Base-by-base conservation (phyloP, 2,329 filamentous ascomycete genomes). In the Leptographium flavum region DNA sequence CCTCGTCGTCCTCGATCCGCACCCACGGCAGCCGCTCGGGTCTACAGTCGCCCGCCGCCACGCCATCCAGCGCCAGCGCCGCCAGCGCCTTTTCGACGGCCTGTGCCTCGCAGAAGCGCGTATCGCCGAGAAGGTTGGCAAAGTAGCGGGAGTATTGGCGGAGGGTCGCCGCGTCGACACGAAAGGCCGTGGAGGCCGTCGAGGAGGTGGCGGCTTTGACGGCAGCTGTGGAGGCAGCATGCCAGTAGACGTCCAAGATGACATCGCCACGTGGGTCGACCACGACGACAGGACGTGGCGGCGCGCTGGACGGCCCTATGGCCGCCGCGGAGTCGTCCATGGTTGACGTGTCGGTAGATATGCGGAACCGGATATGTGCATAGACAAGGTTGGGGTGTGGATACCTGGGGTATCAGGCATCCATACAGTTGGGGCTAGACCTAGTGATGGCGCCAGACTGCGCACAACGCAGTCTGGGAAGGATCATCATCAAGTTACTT, bases 121-220 rank as follows among this genome's bases (percentile, higher is more conserved):
- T 67, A 49, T 79, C 73, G 10, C 74, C 72, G 3, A 87, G 67
- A 15, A 87, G 68, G 46, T 75, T 76, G 45, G 69, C 69, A 57
- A 87, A 87, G 59, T 86, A 87, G 46, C 73, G 73, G 5, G 82
- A 87, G 49, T 74, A 68, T 49, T 66, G 66, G 59, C 69, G 74
- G 30, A 87, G 65, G 1, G 63, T 63, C 13, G 63, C 63, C 2
- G 79, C 63, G 42, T 71, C 68, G 37, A 83, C 80, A 23, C 81
- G 71, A 55, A 80, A 87, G 13, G 68, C 64, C 30, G 68, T 57
- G 27, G 27, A 9, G 5, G 8, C 27, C n/a, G n/a, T n/a, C n/a
- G n/a, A n/a, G n/a, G n/a, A n/a, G n/a, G n/a, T n/a, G n/a, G n/a
- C n/a, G n/a, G n/a, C n/a, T n/a, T n/a, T n/a, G n/a, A n/a, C n/a